These are phyloP conservation scores for Lactuca saligna DNA, from an alignment of 129 eudicot species.

Conservation along the genomic window DNA sequence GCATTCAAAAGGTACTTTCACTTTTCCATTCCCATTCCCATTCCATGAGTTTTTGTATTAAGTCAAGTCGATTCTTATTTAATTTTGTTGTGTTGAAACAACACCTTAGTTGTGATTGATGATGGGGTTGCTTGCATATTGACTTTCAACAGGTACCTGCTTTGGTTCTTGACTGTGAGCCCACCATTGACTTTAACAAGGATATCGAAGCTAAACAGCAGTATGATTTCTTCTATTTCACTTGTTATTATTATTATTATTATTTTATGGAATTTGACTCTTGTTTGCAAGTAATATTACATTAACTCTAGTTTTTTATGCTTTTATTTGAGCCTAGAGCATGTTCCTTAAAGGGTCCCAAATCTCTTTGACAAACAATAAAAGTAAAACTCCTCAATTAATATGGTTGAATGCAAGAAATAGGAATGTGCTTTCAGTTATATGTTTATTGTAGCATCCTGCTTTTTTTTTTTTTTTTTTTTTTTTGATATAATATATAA, in stretches of 20 bases:
- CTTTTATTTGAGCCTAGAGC: too few species aligned
- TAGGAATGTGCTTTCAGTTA: too few species aligned
- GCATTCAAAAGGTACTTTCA: constrained; percentile 70
- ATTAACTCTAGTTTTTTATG: not conserved
- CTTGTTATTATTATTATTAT: not conserved
- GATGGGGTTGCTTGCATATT: not conserved
- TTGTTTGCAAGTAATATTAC: constrained; percentile 16
- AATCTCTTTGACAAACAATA: too few species aligned
- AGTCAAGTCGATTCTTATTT: too few species aligned
- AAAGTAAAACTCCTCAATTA: too few species aligned
- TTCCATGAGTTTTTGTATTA: not conserved
- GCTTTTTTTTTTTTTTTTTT: too few species aligned
- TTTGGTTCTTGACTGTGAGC: constrained; percentile 90
- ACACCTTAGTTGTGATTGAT: too few species aligned
- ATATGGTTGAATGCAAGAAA: too few species aligned
- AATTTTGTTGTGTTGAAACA: not conserved
- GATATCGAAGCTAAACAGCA: constrained; percentile 84
- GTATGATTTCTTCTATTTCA: constrained; percentile 45
- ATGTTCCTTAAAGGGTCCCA: too few species aligned
- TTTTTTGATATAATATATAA: too few species aligned
- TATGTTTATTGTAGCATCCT: too few species aligned
- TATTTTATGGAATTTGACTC: not conserved
- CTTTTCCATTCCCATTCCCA: not conserved
- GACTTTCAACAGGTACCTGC: constrained; percentile 68
- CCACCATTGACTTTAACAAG: constrained; percentile 78